These are phyloP conservation scores for Cyclotella cryptica DNA, from an alignment of 108 stramenopile species.

Conservation along the genomic window DNA sequence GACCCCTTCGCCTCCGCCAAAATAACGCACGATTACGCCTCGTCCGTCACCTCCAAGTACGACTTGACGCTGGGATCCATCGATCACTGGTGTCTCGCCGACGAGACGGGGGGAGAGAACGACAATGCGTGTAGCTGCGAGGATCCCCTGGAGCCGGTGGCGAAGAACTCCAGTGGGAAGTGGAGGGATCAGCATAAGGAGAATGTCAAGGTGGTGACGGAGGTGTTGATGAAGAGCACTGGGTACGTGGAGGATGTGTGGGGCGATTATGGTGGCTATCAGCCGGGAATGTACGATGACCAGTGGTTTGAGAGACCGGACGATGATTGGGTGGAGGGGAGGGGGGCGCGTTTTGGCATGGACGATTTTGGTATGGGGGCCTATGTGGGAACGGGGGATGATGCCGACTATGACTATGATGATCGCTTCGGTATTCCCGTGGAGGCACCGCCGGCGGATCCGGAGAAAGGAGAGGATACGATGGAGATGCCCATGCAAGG, in stretches of 20 bases:
- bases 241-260: not conserved
- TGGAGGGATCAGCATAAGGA: constrained; percentile 58
- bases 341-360: constrained; percentile 40
- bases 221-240: constrained; percentile 27
- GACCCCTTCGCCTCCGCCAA: constrained; percentile 39
- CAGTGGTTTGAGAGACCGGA: constrained; percentile 41
- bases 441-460: not conserved
- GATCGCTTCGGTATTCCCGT: constrained; percentile 38
- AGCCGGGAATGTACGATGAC: constrained; percentile 25
- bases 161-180: constrained; percentile 24
- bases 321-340: constrained; percentile 51
- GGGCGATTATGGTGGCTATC: constrained; percentile 5
- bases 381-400: not conserved
- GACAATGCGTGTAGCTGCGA: constrained; percentile 65
- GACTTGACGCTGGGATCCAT: constrained; percentile 64
- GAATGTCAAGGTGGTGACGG: constrained; percentile 57
- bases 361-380: constrained; percentile 24
- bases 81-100: constrained; percentile 75
- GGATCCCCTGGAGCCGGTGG: constrained; percentile 61
- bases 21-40: constrained; percentile 59
- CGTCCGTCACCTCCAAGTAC: constrained; percentile 52
- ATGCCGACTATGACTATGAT: constrained; percentile 28
- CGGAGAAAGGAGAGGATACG: not conserved
- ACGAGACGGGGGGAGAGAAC: constrained; percentile 7
- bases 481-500: too few relatives aligned